Conservation (phyloP, 345 rosid genomes). For the Syzygium aqueum region DNA sequence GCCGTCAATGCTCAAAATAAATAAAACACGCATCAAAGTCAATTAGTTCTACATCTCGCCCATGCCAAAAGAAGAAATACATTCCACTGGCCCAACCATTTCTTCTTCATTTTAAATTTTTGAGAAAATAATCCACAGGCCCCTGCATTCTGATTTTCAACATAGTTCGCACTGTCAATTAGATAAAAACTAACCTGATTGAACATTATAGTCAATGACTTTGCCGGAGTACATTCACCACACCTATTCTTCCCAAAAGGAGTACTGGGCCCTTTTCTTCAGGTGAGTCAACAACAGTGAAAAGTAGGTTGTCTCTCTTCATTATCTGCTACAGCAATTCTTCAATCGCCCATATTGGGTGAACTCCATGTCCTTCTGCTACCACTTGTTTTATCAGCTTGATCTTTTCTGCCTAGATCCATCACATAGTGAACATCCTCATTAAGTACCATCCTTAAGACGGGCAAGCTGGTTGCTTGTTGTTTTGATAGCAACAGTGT, state of each 20-base stretch:
- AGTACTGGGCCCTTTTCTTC: too few species aligned
- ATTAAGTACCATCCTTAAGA: not conserved
- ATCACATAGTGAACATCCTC: too few species aligned
- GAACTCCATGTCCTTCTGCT: too few species aligned
- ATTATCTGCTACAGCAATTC: too few species aligned
- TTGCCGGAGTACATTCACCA: too few species aligned
- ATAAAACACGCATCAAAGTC: not conserved
- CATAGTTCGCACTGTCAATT: not conserved
- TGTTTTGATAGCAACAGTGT: not conserved
- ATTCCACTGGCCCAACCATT: not conserved
- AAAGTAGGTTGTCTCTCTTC: too few species aligned
- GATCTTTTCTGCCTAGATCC: too few species aligned
- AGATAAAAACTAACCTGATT: slow-evolving; percentile 28
- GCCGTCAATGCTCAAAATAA: not conserved
- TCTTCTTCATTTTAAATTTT: too few species aligned
- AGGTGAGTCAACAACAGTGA: too few species aligned
- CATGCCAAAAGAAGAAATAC: not conserved
- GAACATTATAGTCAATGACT: not conserved
- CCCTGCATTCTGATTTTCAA: not conserved
- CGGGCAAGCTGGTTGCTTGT: not conserved
- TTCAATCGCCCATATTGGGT: too few species aligned
- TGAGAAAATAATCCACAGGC: not conserved
- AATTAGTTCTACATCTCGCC: not conserved
- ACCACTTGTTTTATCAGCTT: too few species aligned
- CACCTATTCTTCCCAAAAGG: too few species aligned